These are phyloP conservation scores for Pseudogymnoascus sp. DNA, from an alignment of 2,329 filamentous ascomycete species.

Conservation along the genomic window DNA sequence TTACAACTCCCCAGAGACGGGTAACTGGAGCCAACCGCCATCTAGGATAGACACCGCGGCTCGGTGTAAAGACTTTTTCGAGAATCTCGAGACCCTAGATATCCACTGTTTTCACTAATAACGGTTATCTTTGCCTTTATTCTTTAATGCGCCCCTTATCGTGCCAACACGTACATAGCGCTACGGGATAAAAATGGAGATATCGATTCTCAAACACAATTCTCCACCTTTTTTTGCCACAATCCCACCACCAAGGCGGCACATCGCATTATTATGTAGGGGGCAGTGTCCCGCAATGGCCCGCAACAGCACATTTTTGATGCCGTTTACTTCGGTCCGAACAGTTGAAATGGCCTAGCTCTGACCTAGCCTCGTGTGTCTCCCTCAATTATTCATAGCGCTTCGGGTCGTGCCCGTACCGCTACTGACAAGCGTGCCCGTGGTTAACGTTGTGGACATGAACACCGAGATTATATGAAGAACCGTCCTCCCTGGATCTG, in stretches of 20 bases:
- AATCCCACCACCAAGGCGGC: background rate
- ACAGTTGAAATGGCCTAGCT: background rate
- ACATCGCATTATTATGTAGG: background rate
- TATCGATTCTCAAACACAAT: background rate
- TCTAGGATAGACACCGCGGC: background rate
- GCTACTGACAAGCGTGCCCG: background rate
- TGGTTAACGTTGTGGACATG: background rate
- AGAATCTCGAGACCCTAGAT: background rate
- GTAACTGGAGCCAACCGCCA: background rate
- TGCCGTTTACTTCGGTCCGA: background rate
- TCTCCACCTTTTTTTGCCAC: background rate
- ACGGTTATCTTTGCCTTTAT: background rate
- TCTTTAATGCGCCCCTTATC: background rate
- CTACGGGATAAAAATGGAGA: background rate
- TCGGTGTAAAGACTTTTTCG: background rate
- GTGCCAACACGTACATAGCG: background rate
- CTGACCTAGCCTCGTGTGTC: background rate
- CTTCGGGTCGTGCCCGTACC: background rate
- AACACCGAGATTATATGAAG: background rate
- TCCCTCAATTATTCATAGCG: background rate
- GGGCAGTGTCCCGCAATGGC: background rate
- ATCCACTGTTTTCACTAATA: background rate
- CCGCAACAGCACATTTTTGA: background rate
- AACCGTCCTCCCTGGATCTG: background rate
- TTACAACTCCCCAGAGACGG: background rate